Evolutionary conservation across 352 stramenopile species (phyloP).

Genomic region (Globisporangium barbulae): DNA sequence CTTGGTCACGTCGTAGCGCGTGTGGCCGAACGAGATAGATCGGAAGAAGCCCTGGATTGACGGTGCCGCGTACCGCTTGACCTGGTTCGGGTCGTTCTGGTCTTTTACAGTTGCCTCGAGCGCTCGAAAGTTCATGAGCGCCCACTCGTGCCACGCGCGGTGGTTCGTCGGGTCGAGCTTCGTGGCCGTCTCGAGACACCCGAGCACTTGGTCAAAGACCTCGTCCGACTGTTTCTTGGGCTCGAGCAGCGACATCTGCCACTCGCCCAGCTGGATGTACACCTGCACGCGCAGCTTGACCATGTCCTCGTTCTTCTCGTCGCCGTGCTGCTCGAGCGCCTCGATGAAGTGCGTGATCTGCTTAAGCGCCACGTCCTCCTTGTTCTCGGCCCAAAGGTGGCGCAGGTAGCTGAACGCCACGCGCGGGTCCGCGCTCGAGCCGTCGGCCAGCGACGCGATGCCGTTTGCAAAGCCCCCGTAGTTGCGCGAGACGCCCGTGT

Average conservation of each 20-base stretch:
- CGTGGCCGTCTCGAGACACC: slow-evolving; percentile 79
- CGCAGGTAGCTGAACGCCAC: slow-evolving; percentile 81
- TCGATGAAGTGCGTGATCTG: slow-evolving; percentile 86
- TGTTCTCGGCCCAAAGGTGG: slow-evolving; percentile 80
- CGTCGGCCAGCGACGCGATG: slow-evolving; percentile 54
- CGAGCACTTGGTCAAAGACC: slow-evolving; percentile 75
- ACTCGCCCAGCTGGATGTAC: slow-evolving; percentile 84
- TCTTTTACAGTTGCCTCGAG: slow-evolving; percentile 65
- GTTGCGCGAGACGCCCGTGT: slow-evolving; percentile 33
- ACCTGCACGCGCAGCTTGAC: slow-evolving; percentile 77
- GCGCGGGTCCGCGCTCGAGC: slow-evolving; percentile 63
- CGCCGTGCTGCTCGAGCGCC: slow-evolving; percentile 62
- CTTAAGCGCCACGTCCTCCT: slow-evolving; percentile 77
- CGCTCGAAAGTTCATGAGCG: slow-evolving; percentile 95
- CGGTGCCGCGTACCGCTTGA: slow-evolving; percentile 83
- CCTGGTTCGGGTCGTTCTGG: slow-evolving; percentile 34
- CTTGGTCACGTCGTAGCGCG: slow-evolving; percentile 92
- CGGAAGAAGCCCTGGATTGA: slow-evolving; percentile 98
- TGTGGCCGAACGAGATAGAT: slow-evolving; percentile 95
- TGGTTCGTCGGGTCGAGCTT: slow-evolving; percentile 91
- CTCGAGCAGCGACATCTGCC: slow-evolving; percentile 77
- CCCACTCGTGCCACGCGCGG: slow-evolving; percentile 98
- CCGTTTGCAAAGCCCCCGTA: slow-evolving; percentile 48
- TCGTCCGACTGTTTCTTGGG: slow-evolving; percentile 68
- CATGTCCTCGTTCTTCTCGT: slow-evolving; percentile 67